Conservation (phyloP, 2,329 filamentous ascomycete genomes). For the Pseudogymnoascus sp. region DNA sequence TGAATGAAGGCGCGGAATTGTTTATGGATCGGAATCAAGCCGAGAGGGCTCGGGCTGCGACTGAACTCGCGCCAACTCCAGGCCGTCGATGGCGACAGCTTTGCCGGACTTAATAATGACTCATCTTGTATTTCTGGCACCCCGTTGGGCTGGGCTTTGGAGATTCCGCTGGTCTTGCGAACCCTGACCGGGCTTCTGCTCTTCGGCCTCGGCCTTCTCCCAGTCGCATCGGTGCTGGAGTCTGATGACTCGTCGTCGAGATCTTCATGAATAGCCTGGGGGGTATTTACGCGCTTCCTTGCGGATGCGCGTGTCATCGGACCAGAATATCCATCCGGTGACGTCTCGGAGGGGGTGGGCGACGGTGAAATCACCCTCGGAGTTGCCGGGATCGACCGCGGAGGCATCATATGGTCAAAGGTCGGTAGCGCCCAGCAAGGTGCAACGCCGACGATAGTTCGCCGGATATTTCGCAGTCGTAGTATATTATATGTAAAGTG, state of each 20-base stretch:
- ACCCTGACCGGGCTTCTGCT: slow-evolving; percentile 31
- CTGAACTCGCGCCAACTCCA: slow-evolving; percentile 84
- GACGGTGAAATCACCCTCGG: slow-evolving; percentile 88
- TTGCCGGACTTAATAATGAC: slow-evolving; percentile 15
- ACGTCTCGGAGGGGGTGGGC: slow-evolving; percentile 59
- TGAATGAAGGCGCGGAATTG: slow-evolving; percentile 90
- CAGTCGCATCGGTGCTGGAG: slow-evolving; percentile 18
- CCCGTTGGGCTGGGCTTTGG: slow-evolving; percentile 39
- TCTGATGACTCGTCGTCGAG: slow-evolving; percentile 37
- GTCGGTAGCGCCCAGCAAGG: slow-evolving; percentile 51
- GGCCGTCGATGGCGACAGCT: slow-evolving; percentile 50
- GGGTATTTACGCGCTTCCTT: slow-evolving; percentile 49
- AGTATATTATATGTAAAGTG: slow-evolving; percentile 42
- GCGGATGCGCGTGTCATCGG: slow-evolving; percentile 72
- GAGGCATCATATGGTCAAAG: slow-evolving; percentile 37
- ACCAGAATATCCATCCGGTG: slow-evolving; percentile 58
- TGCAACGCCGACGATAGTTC: slow-evolving; percentile 50
- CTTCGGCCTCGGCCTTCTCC: slow-evolving; percentile 26
- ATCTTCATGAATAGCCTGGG: slow-evolving; percentile 54
- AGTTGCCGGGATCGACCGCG: slow-evolving; percentile 60
- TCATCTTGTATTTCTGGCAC: slow-evolving; percentile 1
- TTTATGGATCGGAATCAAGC: slow-evolving; percentile 88
- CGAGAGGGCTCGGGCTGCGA: slow-evolving; percentile 83
- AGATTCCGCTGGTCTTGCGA: slow-evolving; percentile 47
- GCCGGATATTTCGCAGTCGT: slow-evolving; percentile 40